Conservation (phyloP, 1,284 basidiomycete genomes). For the Sanghuangporus sanghuang region DNA sequence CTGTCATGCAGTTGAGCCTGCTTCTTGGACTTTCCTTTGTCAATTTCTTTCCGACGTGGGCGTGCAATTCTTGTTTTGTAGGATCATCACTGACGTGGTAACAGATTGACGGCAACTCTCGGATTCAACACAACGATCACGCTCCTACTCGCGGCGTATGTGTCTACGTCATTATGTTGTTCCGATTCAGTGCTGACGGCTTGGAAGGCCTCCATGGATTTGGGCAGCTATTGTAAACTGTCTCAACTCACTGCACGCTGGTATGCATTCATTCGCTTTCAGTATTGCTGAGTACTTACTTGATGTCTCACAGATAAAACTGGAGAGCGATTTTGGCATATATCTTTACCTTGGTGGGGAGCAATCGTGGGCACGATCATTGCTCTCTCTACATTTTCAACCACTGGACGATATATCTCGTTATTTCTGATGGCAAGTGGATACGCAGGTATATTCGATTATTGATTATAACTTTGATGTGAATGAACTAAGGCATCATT, state of each 20-base stretch:
- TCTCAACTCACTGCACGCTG: slow-evolving; percentile 35
- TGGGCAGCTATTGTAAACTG: slow-evolving; percentile 26
- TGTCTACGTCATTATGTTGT: neutral
- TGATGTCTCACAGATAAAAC: slow-evolving; percentile 15
- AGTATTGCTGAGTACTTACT: neutral
- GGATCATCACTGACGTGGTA: slow-evolving; percentile 3
- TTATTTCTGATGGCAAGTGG: slow-evolving; percentile 24
- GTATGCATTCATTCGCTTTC: slow-evolving; percentile 16
- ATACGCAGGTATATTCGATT: slow-evolving; percentile 15
- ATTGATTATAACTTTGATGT: neutral
- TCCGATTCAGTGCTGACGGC: neutral
- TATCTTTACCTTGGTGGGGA: slow-evolving; percentile 21
- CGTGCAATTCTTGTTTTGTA: slow-evolving; percentile 11
- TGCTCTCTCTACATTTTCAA: slow-evolving; percentile 21
- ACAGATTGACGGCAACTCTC: slow-evolving; percentile 32
- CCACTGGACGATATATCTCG: slow-evolving; percentile 24
- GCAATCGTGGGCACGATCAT: slow-evolving; percentile 25
- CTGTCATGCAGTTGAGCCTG: slow-evolving; percentile 46
- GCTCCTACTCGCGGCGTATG: slow-evolving; percentile 34
- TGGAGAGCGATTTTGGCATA: slow-evolving; percentile 29
- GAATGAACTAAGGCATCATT: slow-evolving; percentile 14
- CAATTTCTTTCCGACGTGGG: slow-evolving; percentile 69
- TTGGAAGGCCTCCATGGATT: slow-evolving; percentile 25
- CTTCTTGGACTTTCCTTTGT: slow-evolving; percentile 64
- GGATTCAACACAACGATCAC: slow-evolving; percentile 31